Percentiles rank a stretch among this genome's conserved stretches.
phyloP scores from a whole-genome alignment of 2,329 filamentous ascomycete genomes.

The Hypomyces rosellus region DNA sequence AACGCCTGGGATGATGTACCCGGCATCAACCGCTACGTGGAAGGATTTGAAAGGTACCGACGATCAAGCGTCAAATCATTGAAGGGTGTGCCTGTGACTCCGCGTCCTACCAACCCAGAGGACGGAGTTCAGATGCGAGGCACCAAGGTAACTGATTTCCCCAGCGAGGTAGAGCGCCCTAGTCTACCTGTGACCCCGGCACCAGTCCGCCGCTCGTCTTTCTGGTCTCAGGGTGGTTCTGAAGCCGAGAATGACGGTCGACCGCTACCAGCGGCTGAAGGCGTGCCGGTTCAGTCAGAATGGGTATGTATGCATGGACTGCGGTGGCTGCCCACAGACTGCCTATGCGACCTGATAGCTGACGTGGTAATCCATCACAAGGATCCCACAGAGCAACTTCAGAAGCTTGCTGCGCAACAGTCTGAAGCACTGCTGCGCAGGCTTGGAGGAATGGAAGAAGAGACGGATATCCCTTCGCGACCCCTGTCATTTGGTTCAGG shows the following conservation, averaged over 20 bases:
- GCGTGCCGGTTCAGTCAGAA: constrained; percentile 79
- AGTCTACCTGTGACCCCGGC: constrained; percentile 88
- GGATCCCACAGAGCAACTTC: constrained; percentile 65
- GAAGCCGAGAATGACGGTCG: constrained; percentile 47
- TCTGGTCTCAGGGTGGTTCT: constrained; percentile 50
- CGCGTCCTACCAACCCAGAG: not conserved
- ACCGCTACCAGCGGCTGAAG: constrained; percentile 67
- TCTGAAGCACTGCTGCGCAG: constrained; percentile 53
- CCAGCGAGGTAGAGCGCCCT: constrained; percentile 71
- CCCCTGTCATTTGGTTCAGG: constrained; percentile 50
- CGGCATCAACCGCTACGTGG: constrained; percentile 83
- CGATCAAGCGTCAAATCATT: constrained; percentile 27
- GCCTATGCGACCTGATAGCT: constrained; percentile 47
- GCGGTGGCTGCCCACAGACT: constrained; percentile 44
- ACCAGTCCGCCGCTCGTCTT: constrained; percentile 62
- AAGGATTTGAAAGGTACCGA: constrained; percentile 60
- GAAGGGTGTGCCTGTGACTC: constrained; percentile 2
- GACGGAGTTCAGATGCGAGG: constrained; percentile 27
- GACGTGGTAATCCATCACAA: constrained; percentile 46
- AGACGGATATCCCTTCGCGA: constrained; percentile 40
- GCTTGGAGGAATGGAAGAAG: constrained; percentile 34
- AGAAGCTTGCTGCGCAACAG: constrained; percentile 62
- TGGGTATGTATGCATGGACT: constrained; percentile 77
- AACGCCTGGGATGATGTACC: constrained; percentile 95
- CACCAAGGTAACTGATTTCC: constrained; percentile 80